phyloP scores from a whole-genome alignment of 129 eudicot genomes.

The Helianthus annuus region DNA sequence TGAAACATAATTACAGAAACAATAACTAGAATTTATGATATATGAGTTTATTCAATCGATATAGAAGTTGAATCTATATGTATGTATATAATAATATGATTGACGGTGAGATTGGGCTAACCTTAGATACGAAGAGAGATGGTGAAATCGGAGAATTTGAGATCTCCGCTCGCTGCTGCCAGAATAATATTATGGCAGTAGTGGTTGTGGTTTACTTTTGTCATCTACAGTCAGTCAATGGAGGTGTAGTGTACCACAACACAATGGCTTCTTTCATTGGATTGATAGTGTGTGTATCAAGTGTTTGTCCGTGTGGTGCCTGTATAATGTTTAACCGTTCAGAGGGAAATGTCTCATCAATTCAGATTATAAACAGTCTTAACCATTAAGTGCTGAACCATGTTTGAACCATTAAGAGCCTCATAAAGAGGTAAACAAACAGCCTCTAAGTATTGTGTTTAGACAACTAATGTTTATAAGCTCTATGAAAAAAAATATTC shows the following conservation, averaged over 20 bases:
- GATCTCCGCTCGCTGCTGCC: constrained; percentile 24
- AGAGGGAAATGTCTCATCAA: too few relatives aligned
- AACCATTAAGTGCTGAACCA: too few relatives aligned
- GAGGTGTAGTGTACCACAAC: neutral
- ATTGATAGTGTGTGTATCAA: neutral
- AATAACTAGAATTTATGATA: neutral
- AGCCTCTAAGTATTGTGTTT: too few relatives aligned
- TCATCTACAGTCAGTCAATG: constrained; percentile 29
- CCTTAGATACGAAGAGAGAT: constrained; percentile 19
- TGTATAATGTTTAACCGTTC: too few relatives aligned
- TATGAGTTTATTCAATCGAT: neutral
- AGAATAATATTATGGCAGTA: constrained; percentile 7
- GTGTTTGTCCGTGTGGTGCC: neutral
- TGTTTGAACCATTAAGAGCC: too few relatives aligned
- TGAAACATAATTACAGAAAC: too few relatives aligned
- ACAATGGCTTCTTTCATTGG: constrained; percentile 25
- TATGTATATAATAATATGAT: too few relatives aligned
- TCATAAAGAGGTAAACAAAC: too few relatives aligned
- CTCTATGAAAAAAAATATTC: too few relatives aligned
- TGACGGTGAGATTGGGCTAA: constrained; percentile 3
- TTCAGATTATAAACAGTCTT: too few relatives aligned
- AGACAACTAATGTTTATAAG: too few relatives aligned
- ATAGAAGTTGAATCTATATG: constrained; percentile 1
- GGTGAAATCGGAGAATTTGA: constrained; percentile 7
- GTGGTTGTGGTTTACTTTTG: constrained; percentile 18